phyloP scores from a whole-genome alignment of 2,329 filamentous ascomycete genomes.

The Microdochium nivale region DNA sequence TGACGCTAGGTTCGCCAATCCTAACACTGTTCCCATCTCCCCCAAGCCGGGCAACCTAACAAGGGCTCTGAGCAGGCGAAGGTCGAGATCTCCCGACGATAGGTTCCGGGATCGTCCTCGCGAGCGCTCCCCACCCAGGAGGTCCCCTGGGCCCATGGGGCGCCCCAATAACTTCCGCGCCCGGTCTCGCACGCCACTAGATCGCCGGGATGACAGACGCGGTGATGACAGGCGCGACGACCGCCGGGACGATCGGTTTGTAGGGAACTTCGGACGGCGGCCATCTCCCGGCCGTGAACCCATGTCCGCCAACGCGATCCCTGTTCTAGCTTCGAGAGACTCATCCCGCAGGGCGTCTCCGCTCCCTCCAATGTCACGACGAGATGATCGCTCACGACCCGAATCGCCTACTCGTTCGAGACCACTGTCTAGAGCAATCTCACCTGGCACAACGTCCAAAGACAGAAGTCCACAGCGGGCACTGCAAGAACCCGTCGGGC shows the following conservation, averaged over 20 bases:
- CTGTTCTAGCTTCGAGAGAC: slow-evolving; percentile 36
- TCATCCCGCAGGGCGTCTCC: slow-evolving; percentile 44
- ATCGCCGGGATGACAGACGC: slow-evolving; percentile 31
- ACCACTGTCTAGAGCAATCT: slow-evolving; percentile 17
- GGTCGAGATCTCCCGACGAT: slow-evolving; percentile 43
- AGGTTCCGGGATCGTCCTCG: slow-evolving; percentile 19
- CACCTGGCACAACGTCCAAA: slow-evolving; percentile 13
- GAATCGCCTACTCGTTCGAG: slow-evolving; percentile 26
- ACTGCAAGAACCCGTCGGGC: slow-evolving; percentile 12
- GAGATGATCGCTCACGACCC: slow-evolving; percentile 37
- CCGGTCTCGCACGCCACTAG: slow-evolving; percentile 39
- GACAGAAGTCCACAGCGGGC: slow-evolving; percentile 16
- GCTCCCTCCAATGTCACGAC: slow-evolving; percentile 35
- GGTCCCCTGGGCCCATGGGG: slow-evolving; percentile 27
- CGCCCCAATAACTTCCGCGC: slow-evolving; percentile 40
- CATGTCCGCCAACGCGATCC: slow-evolving; percentile 40
- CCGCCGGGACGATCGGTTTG: slow-evolving; percentile 21
- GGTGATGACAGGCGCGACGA: slow-evolving; percentile 35
- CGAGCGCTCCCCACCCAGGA: slow-evolving; percentile 25
- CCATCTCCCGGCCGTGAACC: slow-evolving; percentile 31
- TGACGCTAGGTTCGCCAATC: slow-evolving; percentile 25
- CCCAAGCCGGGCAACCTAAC: slow-evolving; percentile 18
- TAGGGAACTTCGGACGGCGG: slow-evolving; percentile 31
- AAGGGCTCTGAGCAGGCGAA: slow-evolving; percentile 28
- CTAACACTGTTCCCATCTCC: slow-evolving; percentile 8